Base-by-base conservation (phyloP, 805 yeast species). In the Diddensiella transvaalensis region DNA sequence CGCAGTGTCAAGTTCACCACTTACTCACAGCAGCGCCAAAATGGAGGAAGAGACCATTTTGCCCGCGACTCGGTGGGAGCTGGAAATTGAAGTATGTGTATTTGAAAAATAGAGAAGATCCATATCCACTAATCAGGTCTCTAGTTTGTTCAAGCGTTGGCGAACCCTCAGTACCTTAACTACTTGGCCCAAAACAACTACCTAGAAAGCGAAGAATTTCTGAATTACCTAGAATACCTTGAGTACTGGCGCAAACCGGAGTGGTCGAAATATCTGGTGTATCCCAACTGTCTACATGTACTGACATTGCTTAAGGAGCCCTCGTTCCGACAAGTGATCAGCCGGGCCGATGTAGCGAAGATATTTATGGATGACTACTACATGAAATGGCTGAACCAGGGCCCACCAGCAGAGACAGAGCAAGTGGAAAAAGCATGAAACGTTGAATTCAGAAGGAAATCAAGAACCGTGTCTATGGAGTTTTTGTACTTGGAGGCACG, bases 271-370 rank as follows among this genome's bases (percentile, higher is more conserved):
- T 86, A 72, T 67, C 71, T 80, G 56, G 93, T 84, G 61, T 78
- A 18, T 85, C 98, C 99, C 2, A 87, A 91, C 64, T 85, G 96
- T 62, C 73, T 91, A 13, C 93, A 87, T 60, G 77, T 91, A 26
- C 71, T 91, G 51, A 79, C 86, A 18, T 67, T 89, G 47, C 71
- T 77, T 37, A 61, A 69, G 42, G 64, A 70, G 53, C 68, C 70
- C 3, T 53, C 42, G 19, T 72, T 72, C 54, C 55, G 76, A 15
- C 63, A 59, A 39, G 75, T 70, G 37, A 68, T 72, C 36, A 54
- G 62, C 24, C 62, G 69, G 30, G 67, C 62, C 15, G 76, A 72
- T 48, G 64, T 71, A 22, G 75, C 76, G 15, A 64, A 66, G 52
- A 47, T 64, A 57, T 52, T 72, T 23, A 68, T 68, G 69, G 74